Evolutionary conservation across 805 yeast genomes (phyloP).

Genomic region (Yamadazyma laniorum): DNA sequence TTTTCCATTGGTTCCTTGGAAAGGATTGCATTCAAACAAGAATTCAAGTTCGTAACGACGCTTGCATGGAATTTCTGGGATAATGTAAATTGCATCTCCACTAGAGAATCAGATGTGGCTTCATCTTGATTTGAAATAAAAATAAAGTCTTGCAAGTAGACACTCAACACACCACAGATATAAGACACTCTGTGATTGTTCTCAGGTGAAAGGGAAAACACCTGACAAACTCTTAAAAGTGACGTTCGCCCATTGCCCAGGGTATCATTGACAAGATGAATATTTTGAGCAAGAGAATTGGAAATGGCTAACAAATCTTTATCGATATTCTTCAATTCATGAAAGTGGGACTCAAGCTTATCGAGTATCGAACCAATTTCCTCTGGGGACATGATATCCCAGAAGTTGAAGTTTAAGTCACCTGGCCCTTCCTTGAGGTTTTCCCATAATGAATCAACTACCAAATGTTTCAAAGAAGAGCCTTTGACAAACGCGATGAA

Average conservation of each 20-base stretch:
- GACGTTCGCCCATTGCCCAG: background rate
- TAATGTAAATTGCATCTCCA: background rate
- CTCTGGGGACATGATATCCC: background rate
- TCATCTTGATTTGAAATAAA: conserved; percentile 2
- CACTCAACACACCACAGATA: conserved; percentile 6
- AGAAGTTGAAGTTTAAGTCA: background rate
- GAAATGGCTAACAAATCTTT: conserved; percentile 38
- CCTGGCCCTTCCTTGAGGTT: background rate
- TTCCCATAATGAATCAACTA: conserved; percentile 9
- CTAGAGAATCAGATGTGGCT: background rate
- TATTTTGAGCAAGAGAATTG: conserved; percentile 45
- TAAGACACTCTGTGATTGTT: background rate
- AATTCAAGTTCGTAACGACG: background rate
- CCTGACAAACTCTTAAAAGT: conserved; percentile 5
- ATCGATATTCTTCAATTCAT: conserved; percentile 8
- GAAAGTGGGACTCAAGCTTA: conserved; percentile 5
- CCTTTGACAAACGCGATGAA: conserved; percentile 4
- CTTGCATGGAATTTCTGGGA: background rate
- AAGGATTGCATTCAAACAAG: background rate
- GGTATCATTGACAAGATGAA: conserved; percentile 25
- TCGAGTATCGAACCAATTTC: background rate
- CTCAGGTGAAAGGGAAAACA: background rate
- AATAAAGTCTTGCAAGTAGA: conserved; percentile 10
- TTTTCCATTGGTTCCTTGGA: background rate
- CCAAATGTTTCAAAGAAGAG: conserved; percentile 3